Percentiles rank a stretch among this genome's conserved stretches.
Evolutionary conservation across 2,329 filamentous ascomycete genomes (phyloP).

Genomic region (Colletotrichum agaves): DNA sequence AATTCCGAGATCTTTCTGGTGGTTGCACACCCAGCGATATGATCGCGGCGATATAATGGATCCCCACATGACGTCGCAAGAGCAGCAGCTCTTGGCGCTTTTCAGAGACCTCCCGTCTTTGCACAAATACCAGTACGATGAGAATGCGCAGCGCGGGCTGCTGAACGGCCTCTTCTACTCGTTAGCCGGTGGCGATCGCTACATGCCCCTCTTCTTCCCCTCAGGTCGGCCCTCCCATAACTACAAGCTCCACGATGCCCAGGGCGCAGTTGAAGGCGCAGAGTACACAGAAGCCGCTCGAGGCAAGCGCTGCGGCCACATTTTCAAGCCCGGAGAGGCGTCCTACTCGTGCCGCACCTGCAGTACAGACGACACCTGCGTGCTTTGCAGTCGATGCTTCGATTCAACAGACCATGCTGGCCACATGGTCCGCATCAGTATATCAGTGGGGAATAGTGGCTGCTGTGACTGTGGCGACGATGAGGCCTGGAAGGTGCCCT

Average conservation of each 20-base stretch:
- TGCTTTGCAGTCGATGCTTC: conserved; percentile 93
- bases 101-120: conserved; percentile 82
- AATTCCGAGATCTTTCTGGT: not conserved
- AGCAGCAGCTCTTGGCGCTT: conserved; percentile 85
- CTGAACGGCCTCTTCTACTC: conserved; percentile 87
- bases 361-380: conserved; percentile 93
- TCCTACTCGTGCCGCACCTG: conserved; percentile 96
- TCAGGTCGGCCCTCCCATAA: conserved; percentile 71
- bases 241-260: conserved; percentile 86
- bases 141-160: conserved; percentile 76
- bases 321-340: conserved; percentile 93
- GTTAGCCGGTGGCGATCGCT: conserved; percentile 79
- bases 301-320: conserved; percentile 95
- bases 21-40: conserved; percentile 19
- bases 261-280: conserved; percentile 91
- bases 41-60: conserved; percentile 55
- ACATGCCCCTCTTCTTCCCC: conserved; percentile 85
- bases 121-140: conserved; percentile 76
- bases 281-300: conserved; percentile 94
- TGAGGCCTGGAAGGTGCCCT: conserved; percentile 89
- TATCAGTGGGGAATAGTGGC: conserved; percentile 90
- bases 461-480: conserved; percentile 98
- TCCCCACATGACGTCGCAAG: conserved; percentile 69
- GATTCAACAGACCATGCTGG: conserved; percentile 94
- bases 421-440: conserved; percentile 88